Evolutionary conservation across 805 yeast species (phyloP), one percentile per base, ranked within the genome.

Genomic region (Spathaspora sp.): DNA sequence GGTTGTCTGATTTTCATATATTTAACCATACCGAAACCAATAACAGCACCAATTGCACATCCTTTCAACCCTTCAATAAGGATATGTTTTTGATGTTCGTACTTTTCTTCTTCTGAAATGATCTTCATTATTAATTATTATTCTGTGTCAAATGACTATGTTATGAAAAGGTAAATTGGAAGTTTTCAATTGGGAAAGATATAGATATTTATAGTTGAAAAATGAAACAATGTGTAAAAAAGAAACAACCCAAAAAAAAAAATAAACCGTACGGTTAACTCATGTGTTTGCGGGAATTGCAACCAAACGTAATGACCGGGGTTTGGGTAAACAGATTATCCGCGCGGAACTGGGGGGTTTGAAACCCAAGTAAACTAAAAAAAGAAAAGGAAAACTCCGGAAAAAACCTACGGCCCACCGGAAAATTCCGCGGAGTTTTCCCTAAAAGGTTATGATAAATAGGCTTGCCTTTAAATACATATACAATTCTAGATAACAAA

Each of bases 31-130:
- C 82, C 82, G 14, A 72, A 69, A 2, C 93, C 80, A n/a, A 82
- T 59, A 4, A 72, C 67, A 1, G 79, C 62, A 49, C 96, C 96
- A 8, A 76, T 65, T 5, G 69, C 65, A 28, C 77, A 70, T 56
- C 92, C 92, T 59, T 83, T 78, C 18, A 77, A 32, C 49, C 86
- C 90, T 65, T 91, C 93, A 8, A 65, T 59, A 11, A 79, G 62
- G 18, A 86, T 80, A 54, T 82, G 81, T 56, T 76, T 72, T 61
- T 76, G 75, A 67, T 87, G 91, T 18, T 83, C 90, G 49, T 76
- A 76, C 53, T 81, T 75, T 70, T 87, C 92, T 65, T 85, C 88
- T 53, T 78, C 74, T 29, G 85, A 71, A 44, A 84, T 73, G 55
- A 87, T 68, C 77, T 87, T 87, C 94, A 87, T 87, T 31, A 32